phyloP scores from a whole-genome alignment of 192 early-diverging fungal genomes.

The Backusella morwellensis region DNA sequence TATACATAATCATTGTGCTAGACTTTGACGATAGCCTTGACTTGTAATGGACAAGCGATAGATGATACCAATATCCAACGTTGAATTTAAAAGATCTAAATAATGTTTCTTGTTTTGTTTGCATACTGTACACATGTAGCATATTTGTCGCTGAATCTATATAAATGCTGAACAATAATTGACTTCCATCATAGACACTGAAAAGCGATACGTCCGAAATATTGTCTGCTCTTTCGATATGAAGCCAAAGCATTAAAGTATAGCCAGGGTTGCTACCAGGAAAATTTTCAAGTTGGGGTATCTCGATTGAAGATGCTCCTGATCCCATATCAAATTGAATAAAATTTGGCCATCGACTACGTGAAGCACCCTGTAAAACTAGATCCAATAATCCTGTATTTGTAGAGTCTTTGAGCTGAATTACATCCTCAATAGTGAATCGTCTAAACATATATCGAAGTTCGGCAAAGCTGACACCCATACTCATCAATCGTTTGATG shows the following conservation, averaged over 20 bases:
- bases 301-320: slow-evolving; percentile 36
- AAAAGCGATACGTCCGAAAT: slow-evolving; percentile 42
- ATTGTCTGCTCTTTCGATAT: slow-evolving; percentile 56
- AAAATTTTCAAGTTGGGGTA: slow-evolving; percentile 47
- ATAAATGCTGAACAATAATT: slow-evolving; percentile 40
- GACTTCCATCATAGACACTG: slow-evolving; percentile 48
- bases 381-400: slow-evolving; percentile 43
- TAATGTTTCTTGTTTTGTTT: slow-evolving; percentile 39
- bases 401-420: slow-evolving; percentile 29
- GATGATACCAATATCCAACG: slow-evolving; percentile 63
- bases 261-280: slow-evolving; percentile 57
- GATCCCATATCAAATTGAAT: slow-evolving; percentile 55
- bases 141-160: slow-evolving; percentile 46
- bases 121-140: slow-evolving; percentile 39
- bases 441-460: slow-evolving; percentile 57
- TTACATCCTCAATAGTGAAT: slow-evolving; percentile 25
- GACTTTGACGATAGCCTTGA: slow-evolving; percentile 43
- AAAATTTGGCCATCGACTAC: slow-evolving; percentile 59
- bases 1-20: slow-evolving; percentile 55
- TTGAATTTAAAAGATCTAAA: slow-evolving; percentile 56
- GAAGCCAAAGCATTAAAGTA: slow-evolving; percentile 60
- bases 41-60: slow-evolving; percentile 62
- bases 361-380: slow-evolving; percentile 48
- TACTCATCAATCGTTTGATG: slow-evolving; percentile 49
- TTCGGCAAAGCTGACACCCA: slow-evolving; percentile 53